Conservation (phyloP, 441 rosid species). For the Eruca vesicaria region DNA sequence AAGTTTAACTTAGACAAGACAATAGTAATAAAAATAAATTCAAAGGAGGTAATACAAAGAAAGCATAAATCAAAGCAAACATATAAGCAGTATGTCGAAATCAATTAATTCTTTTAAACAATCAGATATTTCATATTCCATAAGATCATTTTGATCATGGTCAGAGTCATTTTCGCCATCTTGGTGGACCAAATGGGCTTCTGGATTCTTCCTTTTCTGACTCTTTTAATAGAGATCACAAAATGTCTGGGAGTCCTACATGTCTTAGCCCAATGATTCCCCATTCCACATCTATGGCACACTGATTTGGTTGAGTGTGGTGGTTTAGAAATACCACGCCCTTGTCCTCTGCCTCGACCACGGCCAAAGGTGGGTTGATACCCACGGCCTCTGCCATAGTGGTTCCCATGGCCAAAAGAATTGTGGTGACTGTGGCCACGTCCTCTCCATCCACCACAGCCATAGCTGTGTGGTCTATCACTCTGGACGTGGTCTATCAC, state of each 20-base stretch:
- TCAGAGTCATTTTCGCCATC: too few relatives aligned
- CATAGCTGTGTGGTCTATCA: not conserved
- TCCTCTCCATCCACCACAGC: not conserved
- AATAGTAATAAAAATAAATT: too few relatives aligned
- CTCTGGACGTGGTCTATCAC: not conserved
- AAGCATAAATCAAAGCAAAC: too few relatives aligned
- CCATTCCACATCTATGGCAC: not conserved
- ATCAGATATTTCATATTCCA: too few relatives aligned
- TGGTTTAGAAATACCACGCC: not conserved
- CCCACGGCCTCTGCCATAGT: not conserved
- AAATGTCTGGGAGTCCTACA: not conserved
- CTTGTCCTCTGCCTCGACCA: not conserved
- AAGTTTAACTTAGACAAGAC: too few relatives aligned
- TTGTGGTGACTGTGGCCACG: not conserved
- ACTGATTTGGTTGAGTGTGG: not conserved
- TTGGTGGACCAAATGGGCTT: too few relatives aligned
- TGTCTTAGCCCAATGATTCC: not conserved
- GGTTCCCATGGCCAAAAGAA: not conserved
- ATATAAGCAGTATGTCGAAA: too few relatives aligned
- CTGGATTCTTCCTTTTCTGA: too few relatives aligned
- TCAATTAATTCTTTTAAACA: too few relatives aligned
- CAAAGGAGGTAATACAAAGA: too few relatives aligned
- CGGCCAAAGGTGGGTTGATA: not conserved
- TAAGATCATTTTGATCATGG: too few relatives aligned
- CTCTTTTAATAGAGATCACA: too few relatives aligned